Percentiles rank a stretch among this genome's conserved stretches.
phyloP scores from a whole-genome alignment of 345 rosid genomes.

The Atalantia buxifolia region DNA sequence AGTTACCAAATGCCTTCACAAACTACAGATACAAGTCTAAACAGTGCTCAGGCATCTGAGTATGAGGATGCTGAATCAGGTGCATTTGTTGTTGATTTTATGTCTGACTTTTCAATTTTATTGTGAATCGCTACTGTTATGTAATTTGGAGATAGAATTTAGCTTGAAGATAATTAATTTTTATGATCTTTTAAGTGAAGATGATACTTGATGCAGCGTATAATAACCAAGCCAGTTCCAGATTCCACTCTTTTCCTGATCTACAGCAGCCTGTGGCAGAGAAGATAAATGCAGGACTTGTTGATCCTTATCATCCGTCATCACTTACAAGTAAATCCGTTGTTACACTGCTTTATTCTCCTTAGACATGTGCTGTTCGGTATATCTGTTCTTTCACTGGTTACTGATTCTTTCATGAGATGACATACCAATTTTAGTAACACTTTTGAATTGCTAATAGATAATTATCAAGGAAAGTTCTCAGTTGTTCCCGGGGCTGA shows the following conservation, averaged over 20 bases:
- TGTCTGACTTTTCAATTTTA: background rate
- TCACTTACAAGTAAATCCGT: conserved; percentile 44
- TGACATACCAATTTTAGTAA: conserved; percentile 9
- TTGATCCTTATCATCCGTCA: conserved; percentile 40
- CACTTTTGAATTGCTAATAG: conserved; percentile 33
- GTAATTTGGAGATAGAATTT: conserved; percentile 5
- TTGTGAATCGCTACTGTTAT: background rate
- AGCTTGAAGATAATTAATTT: background rate
- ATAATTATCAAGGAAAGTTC: conserved; percentile 47
- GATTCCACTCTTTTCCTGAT: conserved; percentile 45
- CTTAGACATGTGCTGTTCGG: background rate
- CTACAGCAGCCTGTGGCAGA: conserved; percentile 38
- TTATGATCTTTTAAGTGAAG: conserved; percentile 10
- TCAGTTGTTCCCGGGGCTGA: conserved; percentile 28
- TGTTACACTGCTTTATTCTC: conserved; percentile 3
- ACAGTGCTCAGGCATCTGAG: conserved; percentile 62
- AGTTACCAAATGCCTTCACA: conserved; percentile 47
- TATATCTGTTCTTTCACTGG: conserved; percentile 5
- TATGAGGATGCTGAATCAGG: conserved; percentile 92
- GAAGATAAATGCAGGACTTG: conserved; percentile 36
- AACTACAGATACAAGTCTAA: conserved; percentile 60
- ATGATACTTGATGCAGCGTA: conserved; percentile 44
- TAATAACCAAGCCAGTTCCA: conserved; percentile 60
- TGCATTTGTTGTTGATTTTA: conserved; percentile 19
- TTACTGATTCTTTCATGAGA: conserved; percentile 5